These are phyloP conservation scores for Mikania micrantha DNA, from an alignment of 129 eudicot species.

Conservation along the genomic window DNA sequence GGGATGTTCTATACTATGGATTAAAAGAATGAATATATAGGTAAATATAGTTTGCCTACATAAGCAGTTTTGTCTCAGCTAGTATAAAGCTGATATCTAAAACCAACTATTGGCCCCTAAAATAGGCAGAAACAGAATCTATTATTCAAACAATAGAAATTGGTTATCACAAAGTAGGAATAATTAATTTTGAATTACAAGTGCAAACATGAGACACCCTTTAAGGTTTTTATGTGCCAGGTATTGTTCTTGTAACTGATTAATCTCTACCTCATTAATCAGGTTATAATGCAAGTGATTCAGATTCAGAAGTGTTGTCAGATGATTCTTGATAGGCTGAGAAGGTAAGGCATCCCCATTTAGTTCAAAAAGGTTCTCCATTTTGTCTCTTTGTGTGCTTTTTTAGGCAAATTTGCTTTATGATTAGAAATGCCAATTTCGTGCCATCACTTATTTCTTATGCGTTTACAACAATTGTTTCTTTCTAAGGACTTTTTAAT, in stretches of 20 bases:
- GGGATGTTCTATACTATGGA: not conserved
- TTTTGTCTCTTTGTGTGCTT: not conserved
- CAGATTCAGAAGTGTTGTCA: conserved; percentile 64
- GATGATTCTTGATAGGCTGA: conserved; percentile 46
- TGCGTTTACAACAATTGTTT: not conserved
- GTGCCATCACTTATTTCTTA: not conserved
- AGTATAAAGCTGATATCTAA: not conserved
- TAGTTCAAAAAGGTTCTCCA: not conserved
- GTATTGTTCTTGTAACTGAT: not conserved
- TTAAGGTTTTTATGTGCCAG: not conserved
- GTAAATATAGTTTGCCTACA: not conserved
- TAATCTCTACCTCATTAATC: not conserved
- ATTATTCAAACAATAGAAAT: not conserved
- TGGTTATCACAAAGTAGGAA: not conserved
- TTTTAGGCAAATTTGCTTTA: not conserved
- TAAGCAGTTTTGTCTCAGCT: no score
- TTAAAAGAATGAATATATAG: not conserved
- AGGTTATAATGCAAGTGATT: conserved; percentile 90
- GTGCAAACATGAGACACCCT: not conserved
- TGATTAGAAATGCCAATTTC: not conserved
- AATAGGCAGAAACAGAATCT: not conserved
- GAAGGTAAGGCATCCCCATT: conserved; percentile 16
- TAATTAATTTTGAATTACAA: not conserved
- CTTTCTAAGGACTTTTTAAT: not conserved
- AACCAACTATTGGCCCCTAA: not conserved